Evolutionary conservation across 371 early-diverging fungal genomes (phyloP), one percentile per base, ranked within the genome.

Genomic region (Mortierella sp.): DNA sequence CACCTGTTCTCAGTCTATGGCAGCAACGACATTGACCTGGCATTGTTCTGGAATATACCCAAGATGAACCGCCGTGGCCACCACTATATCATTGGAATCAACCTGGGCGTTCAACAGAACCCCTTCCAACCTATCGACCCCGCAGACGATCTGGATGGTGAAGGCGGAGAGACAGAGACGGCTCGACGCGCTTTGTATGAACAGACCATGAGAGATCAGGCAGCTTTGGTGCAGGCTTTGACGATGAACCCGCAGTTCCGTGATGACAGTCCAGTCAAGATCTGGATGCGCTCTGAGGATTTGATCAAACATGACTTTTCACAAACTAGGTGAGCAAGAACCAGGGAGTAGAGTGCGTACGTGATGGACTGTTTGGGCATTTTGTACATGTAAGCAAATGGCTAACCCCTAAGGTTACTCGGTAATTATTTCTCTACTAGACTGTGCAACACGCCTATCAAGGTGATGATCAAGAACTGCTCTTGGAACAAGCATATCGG

Each of bases 71-170:
- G 90, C 2, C 89, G 88, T 45, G 93, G 98, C 0, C 96, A 97
- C 76, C 97, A 96, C 78, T 95, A 94, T 68, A 94, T 97, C 66
- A 93, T 95, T 48, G 97, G 97, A 22, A 94, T 96, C 67, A 96
- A 96, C 76, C 82, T 96, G 8, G 91, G 92, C n/a, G 89, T 94
- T 22, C 94, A 94, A 53, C 90, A 92, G 68, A 94, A 91, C 77
- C 95, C 91, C 19, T 89, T 91, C 81, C 89, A 87, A 87, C 88
- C 73, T 71, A 71, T 79, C 44, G 79, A 77, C 14, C 70, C 77
- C n/a, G 47, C 31, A 8, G 80, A 76, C 29, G 76, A 75, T 14
- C 44, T 72, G 11, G 79, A 75, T 37, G 76, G 68, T 22, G 79
- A 73, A 10, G 72, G 74, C 11, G 86, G 86, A 44, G 85, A 80